Evolutionary conservation across 1,284 basidiomycete genomes (phyloP), one percentile per base, ranked within the genome.

Genomic region (Sporisorium reilianum): DNA sequence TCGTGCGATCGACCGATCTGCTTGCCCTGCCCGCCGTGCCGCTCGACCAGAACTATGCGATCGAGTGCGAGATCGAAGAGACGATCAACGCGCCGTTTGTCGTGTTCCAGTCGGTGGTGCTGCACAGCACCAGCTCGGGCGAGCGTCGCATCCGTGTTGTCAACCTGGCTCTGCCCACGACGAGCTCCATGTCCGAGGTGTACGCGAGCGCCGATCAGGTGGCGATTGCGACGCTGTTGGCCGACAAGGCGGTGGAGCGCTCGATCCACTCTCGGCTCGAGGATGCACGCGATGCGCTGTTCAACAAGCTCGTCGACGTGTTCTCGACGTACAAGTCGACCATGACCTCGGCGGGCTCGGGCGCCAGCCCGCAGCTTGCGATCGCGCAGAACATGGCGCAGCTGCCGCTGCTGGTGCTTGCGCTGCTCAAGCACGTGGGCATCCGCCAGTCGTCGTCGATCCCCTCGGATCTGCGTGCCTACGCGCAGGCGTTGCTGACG

Each of bases 31-130:
- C 97, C 2, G 92, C 95, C 18, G 96, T 99, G 18, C 95, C 97
- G 11, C 90, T 93, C 79, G 95, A 99, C 83, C 94, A 97, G 86
- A 95, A 93, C 52, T 99, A 99, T 84, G 92, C 92, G 16, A 97
- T 99, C 82, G 97, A 99, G 86, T 88, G 98, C 26, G 93, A 97
- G 85, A 93, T 99, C 75, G 97, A 99, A 85, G 97, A 99, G 85
- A 93, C 93, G 46, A 89, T 99, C 81, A 93, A 92, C 0, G 88
- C 91, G 58, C 93, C 96, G 0, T 95, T 95, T 83, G 94, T 98
- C 50, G 95, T 98, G 22, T 89, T 99, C 85, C 97, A 99, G 86
- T 95, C 94, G 30, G 97, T 95, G 10, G 91, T 99, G 20, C 88
- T 99, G 44, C 95, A 99, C 85, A 98, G 95, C 1, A 96, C 95